Evolutionary conservation across 495 filamentous ascomycete genomes (phyloP), one percentile per base, ranked within the genome.

Genomic region (Penicillium psychrofluorescens): DNA sequence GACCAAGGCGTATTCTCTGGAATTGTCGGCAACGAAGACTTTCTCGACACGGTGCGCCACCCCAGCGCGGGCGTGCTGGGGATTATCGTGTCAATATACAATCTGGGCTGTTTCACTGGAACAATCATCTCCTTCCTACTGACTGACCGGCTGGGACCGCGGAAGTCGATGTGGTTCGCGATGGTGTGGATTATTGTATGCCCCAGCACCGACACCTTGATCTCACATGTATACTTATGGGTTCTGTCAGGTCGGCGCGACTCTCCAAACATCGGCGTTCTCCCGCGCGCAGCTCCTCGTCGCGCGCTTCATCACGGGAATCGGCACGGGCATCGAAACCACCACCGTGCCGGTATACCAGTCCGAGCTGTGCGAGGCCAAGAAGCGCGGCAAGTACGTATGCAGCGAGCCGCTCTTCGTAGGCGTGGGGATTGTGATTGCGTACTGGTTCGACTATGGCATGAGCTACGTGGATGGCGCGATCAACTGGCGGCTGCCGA

Each of bases 1-100:
- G 76, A 80, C 38, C 76, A 80, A 54, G 76, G 72, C 42, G 68
- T 75, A 7, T 72, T 76, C 53, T 67, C 64, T 30, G 73, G 73
- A 22, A 70, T 77, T 37, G 59, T 72, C 15, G 62, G 59, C 34
- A 71, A 72, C 46, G 46, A 65, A 7, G 65, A 75, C 33, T 81
- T 74, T 53, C 66, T 77, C 28, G 44, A 64, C 11, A 13, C 55
- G 6, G 67, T 74, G 16, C 34, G 61, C 36, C 35, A 72, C 44
- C 74, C 71, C 22, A 60, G 59, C 27, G 55, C 64, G 10, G 62
- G 51, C 4, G 48, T 71, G 10, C 59, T 70, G 29, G 71, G 71
- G 11, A 65, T 71, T 40, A 69, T 79, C 29, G 63, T 67, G 27
- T 59, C 67, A 4, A 70, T 77, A 41, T 77, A 78, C 60, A 72